Percentiles rank a stretch among this genome's conserved stretches.
These are phyloP conservation scores for Ophiocordyceps camponoti-floridani DNA, from an alignment of 2,329 filamentous ascomycete genomes.

Conservation along the genomic window DNA sequence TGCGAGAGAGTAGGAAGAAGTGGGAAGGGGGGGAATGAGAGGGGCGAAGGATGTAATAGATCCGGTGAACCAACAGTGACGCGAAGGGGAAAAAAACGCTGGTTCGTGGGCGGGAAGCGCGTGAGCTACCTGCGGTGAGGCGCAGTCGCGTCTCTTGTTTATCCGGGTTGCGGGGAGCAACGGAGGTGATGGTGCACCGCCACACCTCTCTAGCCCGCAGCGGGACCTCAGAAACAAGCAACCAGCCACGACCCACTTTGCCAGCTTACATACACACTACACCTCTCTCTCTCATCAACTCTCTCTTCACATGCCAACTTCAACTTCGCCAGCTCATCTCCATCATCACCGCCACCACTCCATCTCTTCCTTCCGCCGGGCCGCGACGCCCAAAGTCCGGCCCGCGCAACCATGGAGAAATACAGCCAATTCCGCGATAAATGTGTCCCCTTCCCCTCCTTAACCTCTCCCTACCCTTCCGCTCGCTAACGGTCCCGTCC, in stretches of 20 bases:
- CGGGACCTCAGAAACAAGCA: not conserved
- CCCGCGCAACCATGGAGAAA: constrained; percentile 55
- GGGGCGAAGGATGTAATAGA: not conserved
- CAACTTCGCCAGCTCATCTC: no score
- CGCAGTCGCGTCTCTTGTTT: not conserved
- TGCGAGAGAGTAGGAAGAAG: not conserved
- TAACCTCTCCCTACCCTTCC: constrained; percentile 1
- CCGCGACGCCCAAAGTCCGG: not conserved
- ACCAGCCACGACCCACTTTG: not conserved
- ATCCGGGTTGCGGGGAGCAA: not conserved
- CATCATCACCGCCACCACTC: not conserved
- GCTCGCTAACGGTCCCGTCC: not conserved
- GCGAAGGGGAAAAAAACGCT: no score
- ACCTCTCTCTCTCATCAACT: not conserved
- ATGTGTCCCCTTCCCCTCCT: constrained; percentile 44
- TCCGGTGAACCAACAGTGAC: no score
- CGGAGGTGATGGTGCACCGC: not conserved
- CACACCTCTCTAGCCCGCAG: not conserved
- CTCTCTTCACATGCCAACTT: not conserved
- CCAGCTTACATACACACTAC: not conserved
- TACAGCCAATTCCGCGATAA: constrained; percentile 85
- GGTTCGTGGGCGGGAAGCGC: no score
- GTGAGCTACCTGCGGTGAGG: no score
- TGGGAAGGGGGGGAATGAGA: no score
- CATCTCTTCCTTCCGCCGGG: not conserved